Conservation (phyloP, 257 asterid genomes). For the Cinchona pubescens region DNA sequence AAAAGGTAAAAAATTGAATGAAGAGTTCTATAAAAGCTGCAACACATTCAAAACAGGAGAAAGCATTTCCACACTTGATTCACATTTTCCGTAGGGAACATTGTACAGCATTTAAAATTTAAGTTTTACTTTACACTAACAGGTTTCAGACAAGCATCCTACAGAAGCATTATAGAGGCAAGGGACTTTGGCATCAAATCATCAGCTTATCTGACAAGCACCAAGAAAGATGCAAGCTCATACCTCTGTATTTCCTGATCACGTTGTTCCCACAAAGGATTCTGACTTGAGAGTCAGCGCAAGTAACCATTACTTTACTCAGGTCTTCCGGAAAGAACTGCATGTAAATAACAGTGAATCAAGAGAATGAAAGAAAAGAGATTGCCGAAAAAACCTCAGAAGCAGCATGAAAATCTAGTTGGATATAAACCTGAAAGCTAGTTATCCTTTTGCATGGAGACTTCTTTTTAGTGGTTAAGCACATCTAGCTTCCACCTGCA, state of each 20-base stretch:
- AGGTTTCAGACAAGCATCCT: neutral
- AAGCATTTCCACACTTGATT: neutral
- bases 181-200: neutral
- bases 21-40: neutral
- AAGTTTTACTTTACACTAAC: neutral
- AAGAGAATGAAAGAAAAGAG: neutral
- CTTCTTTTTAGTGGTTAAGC: constrained; percentile 75
- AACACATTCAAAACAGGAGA: neutral
- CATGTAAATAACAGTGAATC: constrained; percentile 14
- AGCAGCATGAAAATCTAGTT: constrained; percentile 14
- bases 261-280: constrained; percentile 60
- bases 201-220: neutral
- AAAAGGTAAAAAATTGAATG: neutral
- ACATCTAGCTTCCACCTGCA: constrained; percentile 62
- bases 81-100: neutral
- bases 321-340: constrained; percentile 81
- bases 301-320: constrained; percentile 69
- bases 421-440: constrained; percentile 70
- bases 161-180: neutral
- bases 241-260: constrained; percentile 70
- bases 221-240: constrained; percentile 10
- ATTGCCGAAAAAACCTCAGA: neutral
- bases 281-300: constrained; percentile 78
- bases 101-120: neutral
- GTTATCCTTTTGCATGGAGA: constrained; percentile 79